A percentile compares a stretch with the other conserved stretches of the same genome.
Evolutionary conservation across 2,329 filamentous ascomycete species (phyloP).

Genomic region (Claviceps sp.): DNA sequence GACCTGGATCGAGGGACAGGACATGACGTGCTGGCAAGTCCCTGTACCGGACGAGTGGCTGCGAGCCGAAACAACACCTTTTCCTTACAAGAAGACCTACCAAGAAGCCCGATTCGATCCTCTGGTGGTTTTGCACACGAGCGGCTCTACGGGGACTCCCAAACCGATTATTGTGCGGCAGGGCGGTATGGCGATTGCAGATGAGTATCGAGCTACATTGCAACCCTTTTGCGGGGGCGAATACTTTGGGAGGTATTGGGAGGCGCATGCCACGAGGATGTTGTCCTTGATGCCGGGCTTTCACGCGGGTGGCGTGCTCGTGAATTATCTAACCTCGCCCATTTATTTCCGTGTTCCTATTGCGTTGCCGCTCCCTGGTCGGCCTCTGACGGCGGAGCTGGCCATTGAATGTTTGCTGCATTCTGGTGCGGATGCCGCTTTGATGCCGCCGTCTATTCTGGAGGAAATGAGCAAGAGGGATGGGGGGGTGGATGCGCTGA

Average conservation of each 20-base stretch:
- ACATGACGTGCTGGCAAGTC: conserved; percentile 25
- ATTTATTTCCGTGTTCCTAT: conserved; percentile 18
- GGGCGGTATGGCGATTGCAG: conserved; percentile 23
- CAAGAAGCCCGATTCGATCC: conserved; percentile 7
- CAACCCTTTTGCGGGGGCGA: background rate
- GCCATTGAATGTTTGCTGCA: conserved; percentile 18
- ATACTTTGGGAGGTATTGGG: background rate
- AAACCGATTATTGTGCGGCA: conserved; percentile 25
- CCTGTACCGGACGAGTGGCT: conserved; percentile 22
- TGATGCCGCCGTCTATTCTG: conserved; percentile 26
- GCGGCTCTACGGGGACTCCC: conserved; percentile 6
- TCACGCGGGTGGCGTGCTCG: conserved; percentile 21
- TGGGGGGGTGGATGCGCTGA: conserved; percentile 17
- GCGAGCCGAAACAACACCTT: conserved; percentile 16
- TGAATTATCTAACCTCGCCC: conserved; percentile 7
- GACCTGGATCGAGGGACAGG: conserved; percentile 6
- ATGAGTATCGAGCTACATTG: conserved; percentile 17
- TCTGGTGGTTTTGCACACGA: conserved; percentile 7
- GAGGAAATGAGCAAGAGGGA: conserved; percentile 27
- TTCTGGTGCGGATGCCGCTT: conserved; percentile 13
- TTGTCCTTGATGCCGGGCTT: conserved; percentile 22
- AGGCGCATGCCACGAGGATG: background rate
- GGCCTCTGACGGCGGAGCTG: conserved; percentile 21
- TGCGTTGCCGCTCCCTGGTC: conserved; percentile 17
- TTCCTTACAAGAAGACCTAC: conserved; percentile 6